These are phyloP conservation scores for Tillandsia fasciculata DNA, from an alignment of 176 grass and related monocot species.

Conservation along the genomic window DNA sequence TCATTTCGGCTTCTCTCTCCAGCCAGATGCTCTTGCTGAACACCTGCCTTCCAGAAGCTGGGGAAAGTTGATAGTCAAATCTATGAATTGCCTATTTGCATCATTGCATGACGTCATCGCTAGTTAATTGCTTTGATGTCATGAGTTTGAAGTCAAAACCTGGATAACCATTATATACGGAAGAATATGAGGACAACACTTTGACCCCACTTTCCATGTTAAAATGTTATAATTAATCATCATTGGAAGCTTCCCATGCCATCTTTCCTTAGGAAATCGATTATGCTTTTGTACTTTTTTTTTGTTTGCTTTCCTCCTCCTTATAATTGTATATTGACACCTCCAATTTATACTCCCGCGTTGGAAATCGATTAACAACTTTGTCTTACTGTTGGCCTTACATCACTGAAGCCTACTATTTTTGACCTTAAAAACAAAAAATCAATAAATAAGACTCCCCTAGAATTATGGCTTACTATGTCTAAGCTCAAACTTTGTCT, in stretches of 20 bases:
- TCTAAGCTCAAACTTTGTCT: too few species aligned
- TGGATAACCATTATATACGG: not conserved
- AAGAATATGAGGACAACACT: not conserved
- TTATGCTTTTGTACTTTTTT: not conserved
- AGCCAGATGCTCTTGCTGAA: too few species aligned
- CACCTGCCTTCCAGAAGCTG: too few species aligned
- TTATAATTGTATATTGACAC: not conserved
- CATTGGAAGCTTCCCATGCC: not conserved
- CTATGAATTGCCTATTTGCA: too few species aligned
- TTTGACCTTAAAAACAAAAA: not conserved
- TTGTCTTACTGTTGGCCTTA: not conserved
- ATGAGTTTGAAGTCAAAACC: not conserved
- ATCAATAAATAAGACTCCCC: not conserved
- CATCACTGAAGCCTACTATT: not conserved
- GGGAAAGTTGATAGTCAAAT: too few species aligned
- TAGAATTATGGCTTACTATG: not conserved
- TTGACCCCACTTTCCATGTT: not conserved
- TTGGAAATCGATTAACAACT: not conserved
- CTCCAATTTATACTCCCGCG: not conserved
- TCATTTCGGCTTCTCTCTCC: too few species aligned
- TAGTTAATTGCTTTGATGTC: too few species aligned
- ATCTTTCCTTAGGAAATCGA: not conserved
- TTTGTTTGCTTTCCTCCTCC: not conserved
- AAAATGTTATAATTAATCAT: not conserved
- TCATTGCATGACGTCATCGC: too few species aligned